Percentiles rank a stretch among this genome's conserved stretches.
Evolutionary conservation across 2,329 filamentous ascomycete genomes (phyloP).

Genomic region (Rhinocladiella mackenziei): DNA sequence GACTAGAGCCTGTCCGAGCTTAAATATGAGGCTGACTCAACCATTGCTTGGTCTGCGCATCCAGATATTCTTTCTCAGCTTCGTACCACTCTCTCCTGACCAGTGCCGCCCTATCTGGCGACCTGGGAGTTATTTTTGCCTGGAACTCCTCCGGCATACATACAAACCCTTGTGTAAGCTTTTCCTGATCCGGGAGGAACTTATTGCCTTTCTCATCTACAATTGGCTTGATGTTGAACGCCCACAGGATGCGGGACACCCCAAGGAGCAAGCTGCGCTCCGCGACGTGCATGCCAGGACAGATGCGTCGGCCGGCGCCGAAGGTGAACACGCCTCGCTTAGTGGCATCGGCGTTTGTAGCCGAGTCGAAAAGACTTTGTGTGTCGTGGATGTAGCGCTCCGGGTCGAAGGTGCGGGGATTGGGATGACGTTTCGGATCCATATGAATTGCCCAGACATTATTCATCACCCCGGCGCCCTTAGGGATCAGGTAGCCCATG

Average conservation of each 20-base stretch:
- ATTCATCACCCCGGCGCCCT: conserved; percentile 24
- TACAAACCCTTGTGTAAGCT: conserved; percentile 43
- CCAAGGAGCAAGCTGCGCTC: conserved; percentile 33
- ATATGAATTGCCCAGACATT: conserved; percentile 31
- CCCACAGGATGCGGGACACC: conserved; percentile 34
- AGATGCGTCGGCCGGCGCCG: conserved; percentile 34
- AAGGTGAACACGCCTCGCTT: conserved; percentile 33
- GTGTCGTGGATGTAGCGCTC: conserved; percentile 33
- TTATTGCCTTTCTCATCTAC: conserved; percentile 32
- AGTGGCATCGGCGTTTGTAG: conserved; percentile 27
- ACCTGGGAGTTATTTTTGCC: conserved; percentile 37
- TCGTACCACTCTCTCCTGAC: conserved; percentile 14
- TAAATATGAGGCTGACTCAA: conserved; percentile 11
- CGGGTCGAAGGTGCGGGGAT: conserved; percentile 34
- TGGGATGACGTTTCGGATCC: conserved; percentile 28
- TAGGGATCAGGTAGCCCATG: conserved; percentile 26
- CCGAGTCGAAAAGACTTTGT: conserved; percentile 33
- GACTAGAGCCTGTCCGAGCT: neutral
- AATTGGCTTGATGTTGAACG: conserved; percentile 29
- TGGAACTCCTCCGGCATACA: conserved; percentile 43
- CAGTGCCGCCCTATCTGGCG: conserved; percentile 31
- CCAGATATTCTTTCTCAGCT: conserved; percentile 12
- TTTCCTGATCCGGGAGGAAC: conserved; percentile 40
- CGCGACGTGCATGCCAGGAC: conserved; percentile 35
- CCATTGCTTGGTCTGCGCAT: conserved; percentile 20